A percentile compares a stretch with the other conserved stretches of the same genome.
Evolutionary conservation across 805 yeast species (phyloP).

Genomic region (Komagataella phaffii): DNA sequence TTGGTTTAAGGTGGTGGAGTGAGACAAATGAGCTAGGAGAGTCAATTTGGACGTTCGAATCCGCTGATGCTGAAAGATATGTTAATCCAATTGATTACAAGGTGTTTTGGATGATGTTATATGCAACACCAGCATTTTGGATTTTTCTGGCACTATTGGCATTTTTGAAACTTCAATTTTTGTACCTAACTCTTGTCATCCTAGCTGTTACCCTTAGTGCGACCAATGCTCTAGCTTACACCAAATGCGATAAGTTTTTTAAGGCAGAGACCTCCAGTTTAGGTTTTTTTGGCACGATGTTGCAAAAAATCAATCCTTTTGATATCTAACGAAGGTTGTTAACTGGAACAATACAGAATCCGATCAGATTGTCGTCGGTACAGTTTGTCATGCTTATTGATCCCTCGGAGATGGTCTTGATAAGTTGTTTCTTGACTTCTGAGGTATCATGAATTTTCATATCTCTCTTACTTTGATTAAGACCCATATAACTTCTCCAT

Average conservation of each 20-base stretch:
- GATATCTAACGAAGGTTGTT: neutral
- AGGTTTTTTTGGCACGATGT: neutral
- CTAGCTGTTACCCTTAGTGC: constrained; percentile 62
- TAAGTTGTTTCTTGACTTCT: neutral
- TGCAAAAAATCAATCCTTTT: neutral
- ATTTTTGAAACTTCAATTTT: constrained; percentile 59
- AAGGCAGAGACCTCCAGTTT: constrained; percentile 37
- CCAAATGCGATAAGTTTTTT: constrained; percentile 86
- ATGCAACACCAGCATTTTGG: constrained; percentile 72
- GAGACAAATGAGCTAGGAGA: constrained; percentile 57
- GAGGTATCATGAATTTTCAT: neutral
- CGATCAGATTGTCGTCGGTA: neutral
- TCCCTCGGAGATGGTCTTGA: neutral
- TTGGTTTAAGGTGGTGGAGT: constrained; percentile 97
- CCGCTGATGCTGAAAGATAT: constrained; percentile 56
- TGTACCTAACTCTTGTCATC: constrained; percentile 45
- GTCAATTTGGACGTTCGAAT: constrained; percentile 78
- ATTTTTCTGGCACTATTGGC: constrained; percentile 62
- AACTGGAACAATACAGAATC: neutral
- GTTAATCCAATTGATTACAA: constrained; percentile 89
- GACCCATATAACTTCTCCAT: neutral
- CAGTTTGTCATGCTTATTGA: neutral
- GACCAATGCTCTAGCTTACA: constrained; percentile 82
- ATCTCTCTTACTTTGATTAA: neutral
- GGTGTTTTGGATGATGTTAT: constrained; percentile 74